Percentiles rank a stretch among this genome's conserved stretches.
Evolutionary conservation across 805 yeast species (phyloP).

Genomic region (Spathaspora arborariae): DNA sequence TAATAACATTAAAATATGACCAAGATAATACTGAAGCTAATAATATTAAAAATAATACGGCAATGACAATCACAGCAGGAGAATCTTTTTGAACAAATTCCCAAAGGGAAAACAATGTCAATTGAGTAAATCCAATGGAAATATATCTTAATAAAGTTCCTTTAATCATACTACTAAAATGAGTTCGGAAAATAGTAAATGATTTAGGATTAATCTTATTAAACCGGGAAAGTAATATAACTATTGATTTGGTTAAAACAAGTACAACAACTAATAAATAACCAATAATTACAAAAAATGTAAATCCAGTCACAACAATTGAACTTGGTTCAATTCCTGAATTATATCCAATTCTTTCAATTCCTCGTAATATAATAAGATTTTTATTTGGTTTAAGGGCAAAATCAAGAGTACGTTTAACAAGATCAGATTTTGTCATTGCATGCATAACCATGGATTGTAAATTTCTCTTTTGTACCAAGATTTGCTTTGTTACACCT

Average conservation of each 20-base stretch:
- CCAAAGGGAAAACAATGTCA: conserved; percentile 78
- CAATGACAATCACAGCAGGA: conserved; percentile 81
- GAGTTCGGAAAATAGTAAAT: conserved; percentile 46
- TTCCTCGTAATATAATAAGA: conserved; percentile 77
- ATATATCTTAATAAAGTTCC: conserved; percentile 78
- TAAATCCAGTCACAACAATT: conserved; percentile 81
- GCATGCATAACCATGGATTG: conserved; percentile 17
- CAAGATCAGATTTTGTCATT: conserved; percentile 12
- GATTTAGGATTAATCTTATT: conserved; percentile 49
- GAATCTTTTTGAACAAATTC: conserved; percentile 81
- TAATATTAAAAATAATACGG: conserved; percentile 64
- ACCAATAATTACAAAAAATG: conserved; percentile 77
- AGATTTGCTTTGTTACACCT: conserved; percentile 57
- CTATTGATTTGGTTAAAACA: conserved; percentile 47
- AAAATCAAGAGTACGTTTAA: conserved; percentile 30
- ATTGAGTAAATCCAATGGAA: conserved; percentile 81
- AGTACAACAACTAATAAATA: conserved; percentile 64
- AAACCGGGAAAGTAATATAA: conserved; percentile 45
- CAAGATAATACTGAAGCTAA: conserved; percentile 58
- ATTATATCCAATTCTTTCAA: conserved; percentile 74
- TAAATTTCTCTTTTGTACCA: conserved; percentile 64
- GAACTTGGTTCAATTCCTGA: conserved; percentile 80
- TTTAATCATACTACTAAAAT: conserved; percentile 61
- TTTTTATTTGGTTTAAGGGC: conserved; percentile 49
- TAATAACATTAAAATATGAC: conserved; percentile 61